Evolutionary conservation across 768 basidiomycete genomes (phyloP).

Genomic region (Psilocybe azurescens): DNA sequence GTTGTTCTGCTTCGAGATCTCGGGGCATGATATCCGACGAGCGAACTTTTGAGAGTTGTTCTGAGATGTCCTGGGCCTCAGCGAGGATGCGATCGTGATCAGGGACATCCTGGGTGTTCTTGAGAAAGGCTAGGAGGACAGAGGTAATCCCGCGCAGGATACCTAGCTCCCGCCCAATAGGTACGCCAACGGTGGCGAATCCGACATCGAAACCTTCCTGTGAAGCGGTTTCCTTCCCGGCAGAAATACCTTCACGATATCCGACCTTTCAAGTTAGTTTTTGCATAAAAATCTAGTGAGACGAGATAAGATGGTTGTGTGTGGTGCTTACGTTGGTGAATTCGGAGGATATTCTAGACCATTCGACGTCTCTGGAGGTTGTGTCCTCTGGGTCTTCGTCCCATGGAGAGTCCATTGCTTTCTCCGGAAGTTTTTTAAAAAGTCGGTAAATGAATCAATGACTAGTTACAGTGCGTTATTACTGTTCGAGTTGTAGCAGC

Average conservation of each 20-base stretch:
- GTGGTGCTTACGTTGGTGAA: slow-evolving; percentile 69
- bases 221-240: slow-evolving; percentile 86
- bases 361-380: slow-evolving; percentile 56
- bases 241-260: slow-evolving; percentile 95
- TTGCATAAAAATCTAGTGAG: not conserved
- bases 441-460: too few relatives aligned
- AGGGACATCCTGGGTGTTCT: slow-evolving; percentile 29
- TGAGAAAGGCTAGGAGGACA: slow-evolving; percentile 64
- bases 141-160: slow-evolving; percentile 73
- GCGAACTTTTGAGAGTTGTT: slow-evolving; percentile 60
- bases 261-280: slow-evolving; percentile 63
- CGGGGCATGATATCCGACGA: slow-evolving; percentile 76
- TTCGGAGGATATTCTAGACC: slow-evolving; percentile 68
- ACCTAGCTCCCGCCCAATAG: slow-evolving; percentile 80
- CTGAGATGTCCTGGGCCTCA: slow-evolving; percentile 59
- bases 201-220: slow-evolving; percentile 93
- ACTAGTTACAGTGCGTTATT: too few relatives aligned
- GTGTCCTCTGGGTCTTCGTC: slow-evolving; percentile 47
- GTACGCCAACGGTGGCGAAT: slow-evolving; percentile 73
- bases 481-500: too few relatives aligned
- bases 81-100: slow-evolving; percentile 31
- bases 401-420: slow-evolving; percentile 63
- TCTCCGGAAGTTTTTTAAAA: too few relatives aligned
- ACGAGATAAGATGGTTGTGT: not conserved
- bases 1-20: slow-evolving; percentile 80